A percentile compares a stretch with the other conserved stretches of the same genome.
phyloP scores from a whole-genome alignment of 495 filamentous ascomycete genomes.

The Lophiostoma macrostomum region DNA sequence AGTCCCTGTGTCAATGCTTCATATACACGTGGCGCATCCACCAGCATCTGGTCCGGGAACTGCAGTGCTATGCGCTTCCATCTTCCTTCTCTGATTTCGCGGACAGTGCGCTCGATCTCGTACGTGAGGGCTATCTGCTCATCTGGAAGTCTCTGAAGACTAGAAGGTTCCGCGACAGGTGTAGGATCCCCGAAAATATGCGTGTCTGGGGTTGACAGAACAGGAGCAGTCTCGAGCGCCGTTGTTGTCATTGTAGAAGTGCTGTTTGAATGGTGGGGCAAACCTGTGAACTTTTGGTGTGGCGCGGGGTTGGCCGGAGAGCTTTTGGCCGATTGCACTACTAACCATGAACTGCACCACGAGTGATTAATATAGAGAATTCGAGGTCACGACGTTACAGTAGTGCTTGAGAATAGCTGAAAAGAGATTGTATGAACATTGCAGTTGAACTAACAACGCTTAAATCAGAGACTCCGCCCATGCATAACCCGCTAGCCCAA shows the following conservation, averaged over 20 bases:
- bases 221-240: conserved; percentile 51
- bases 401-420: no score
- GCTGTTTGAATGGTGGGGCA: no score
- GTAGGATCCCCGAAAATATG: conserved; percentile 68
- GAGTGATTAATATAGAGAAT: no score
- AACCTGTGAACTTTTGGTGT: no score
- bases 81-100: conserved; percentile 64
- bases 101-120: conserved; percentile 78
- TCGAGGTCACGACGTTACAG: no score
- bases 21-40: conserved; percentile 79
- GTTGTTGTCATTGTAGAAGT: conserved; percentile 21
- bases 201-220: conserved; percentile 84
- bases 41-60: conserved; percentile 88
- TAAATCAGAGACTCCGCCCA: no score
- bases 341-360: no score
- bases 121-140: conserved; percentile 75
- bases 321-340: no score
- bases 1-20: conserved; percentile 63
- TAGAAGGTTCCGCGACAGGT: conserved; percentile 33
- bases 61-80: conserved; percentile 84
- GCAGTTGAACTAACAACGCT: no score
- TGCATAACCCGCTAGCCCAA: no score
- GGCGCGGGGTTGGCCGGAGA: no score
- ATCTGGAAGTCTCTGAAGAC: conserved; percentile 49
- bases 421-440: no score